phyloP scores from a whole-genome alignment of 2,329 filamentous ascomycete genomes.

The Colletotrichum melonis region DNA sequence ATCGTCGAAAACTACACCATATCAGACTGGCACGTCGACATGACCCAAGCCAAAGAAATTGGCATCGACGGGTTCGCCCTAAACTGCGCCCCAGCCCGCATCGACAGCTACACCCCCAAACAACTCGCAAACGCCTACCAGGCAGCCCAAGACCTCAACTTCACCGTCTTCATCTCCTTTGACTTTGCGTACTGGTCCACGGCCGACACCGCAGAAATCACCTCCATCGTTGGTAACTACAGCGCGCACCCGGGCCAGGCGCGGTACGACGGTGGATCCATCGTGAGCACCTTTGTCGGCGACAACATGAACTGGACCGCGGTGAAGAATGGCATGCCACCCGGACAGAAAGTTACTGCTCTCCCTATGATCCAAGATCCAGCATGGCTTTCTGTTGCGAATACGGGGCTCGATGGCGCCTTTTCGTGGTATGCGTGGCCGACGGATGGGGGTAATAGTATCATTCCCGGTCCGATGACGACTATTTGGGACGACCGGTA shows the following conservation, averaged over 20 bases:
- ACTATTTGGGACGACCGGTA: not conserved
- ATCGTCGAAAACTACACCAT: not conserved
- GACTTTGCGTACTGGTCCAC: slow-evolving; percentile 41
- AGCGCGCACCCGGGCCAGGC: slow-evolving; percentile 36
- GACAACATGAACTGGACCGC: slow-evolving; percentile 39
- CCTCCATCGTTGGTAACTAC: slow-evolving; percentile 13
- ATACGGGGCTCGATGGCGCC: not conserved
- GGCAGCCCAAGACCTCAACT: slow-evolving; percentile 36
- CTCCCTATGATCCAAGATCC: not conserved
- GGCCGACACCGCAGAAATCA: slow-evolving; percentile 37
- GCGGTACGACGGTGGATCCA: slow-evolving; percentile 36
- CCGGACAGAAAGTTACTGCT: not conserved
- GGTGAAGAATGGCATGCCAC: slow-evolving; percentile 35
- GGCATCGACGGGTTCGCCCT: not conserved
- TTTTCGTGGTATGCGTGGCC: not conserved
- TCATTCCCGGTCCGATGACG: not conserved
- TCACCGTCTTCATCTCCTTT: slow-evolving; percentile 40
- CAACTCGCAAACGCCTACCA: not conserved
- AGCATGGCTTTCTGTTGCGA: not conserved
- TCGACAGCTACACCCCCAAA: not conserved
- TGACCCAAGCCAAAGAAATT: not conserved
- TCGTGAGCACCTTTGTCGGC: slow-evolving; percentile 40
- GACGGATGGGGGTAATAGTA: not conserved
- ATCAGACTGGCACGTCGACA: not conserved
- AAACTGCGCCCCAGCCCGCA: not conserved